Percentiles rank a stretch among this genome's conserved stretches.
phyloP scores from a whole-genome alignment of 1,284 basidiomycete species.

The Ceratobasidium sp. region DNA sequence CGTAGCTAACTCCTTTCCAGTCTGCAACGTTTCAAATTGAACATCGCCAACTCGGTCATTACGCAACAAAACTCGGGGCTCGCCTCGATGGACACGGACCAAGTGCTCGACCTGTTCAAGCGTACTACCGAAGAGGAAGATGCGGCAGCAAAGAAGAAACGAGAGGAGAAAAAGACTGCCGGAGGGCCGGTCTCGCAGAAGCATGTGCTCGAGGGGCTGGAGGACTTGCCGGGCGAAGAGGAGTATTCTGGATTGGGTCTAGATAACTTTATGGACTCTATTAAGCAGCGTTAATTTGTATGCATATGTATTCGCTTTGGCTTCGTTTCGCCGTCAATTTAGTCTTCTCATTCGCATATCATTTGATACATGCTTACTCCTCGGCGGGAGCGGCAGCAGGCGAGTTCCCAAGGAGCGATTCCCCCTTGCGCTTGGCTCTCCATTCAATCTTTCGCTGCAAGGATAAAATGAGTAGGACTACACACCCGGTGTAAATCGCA shows the following conservation, averaged over 20 bases:
- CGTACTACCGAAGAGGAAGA: constrained; percentile 83
- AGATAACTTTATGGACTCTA: constrained; percentile 84
- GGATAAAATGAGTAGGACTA: neutral
- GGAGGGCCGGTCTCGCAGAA: constrained; percentile 74
- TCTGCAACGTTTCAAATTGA: constrained; percentile 97
- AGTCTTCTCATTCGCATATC: constrained; percentile 17
- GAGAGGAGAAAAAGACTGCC: constrained; percentile 68
- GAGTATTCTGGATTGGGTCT: constrained; percentile 90
- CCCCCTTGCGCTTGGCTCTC: constrained; percentile 48
- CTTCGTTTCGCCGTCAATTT: constrained; percentile 13
- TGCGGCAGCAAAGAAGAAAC: constrained; percentile 69
- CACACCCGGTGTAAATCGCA: neutral
- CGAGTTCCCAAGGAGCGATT: constrained; percentile 41
- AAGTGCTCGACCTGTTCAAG: constrained; percentile 94
- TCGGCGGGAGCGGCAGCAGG: constrained; percentile 24
- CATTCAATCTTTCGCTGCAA: constrained; percentile 45
- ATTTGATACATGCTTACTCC: constrained; percentile 7
- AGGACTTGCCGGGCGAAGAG: constrained; percentile 89
- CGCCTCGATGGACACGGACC: constrained; percentile 96
- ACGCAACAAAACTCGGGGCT: constrained; percentile 97
- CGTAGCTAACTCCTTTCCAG: constrained; percentile 60
- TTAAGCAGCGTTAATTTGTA: constrained; percentile 46
- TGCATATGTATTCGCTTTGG: constrained; percentile 45
- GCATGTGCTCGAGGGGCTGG: constrained; percentile 85
- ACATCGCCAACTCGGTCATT: constrained; percentile 96